Percentiles rank a stretch among this genome's conserved stretches.
phyloP scores from a whole-genome alignment of 2,329 filamentous ascomycete genomes.

The Alternaria ethzedia region DNA sequence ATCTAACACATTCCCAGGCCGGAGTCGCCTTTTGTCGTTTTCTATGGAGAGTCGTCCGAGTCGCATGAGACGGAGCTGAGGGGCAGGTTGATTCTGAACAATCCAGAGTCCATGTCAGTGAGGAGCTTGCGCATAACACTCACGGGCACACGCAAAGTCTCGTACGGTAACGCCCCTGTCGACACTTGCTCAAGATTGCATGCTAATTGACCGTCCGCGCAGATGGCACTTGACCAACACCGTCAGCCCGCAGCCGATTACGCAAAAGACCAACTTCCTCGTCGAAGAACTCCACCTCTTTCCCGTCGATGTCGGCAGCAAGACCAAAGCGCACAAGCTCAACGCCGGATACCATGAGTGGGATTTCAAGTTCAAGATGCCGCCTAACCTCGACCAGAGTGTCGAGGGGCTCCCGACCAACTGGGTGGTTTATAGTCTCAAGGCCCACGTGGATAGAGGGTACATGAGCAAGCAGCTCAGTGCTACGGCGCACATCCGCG shows the following conservation, averaged over 20 bases:
- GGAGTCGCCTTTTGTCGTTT: constrained; percentile 57
- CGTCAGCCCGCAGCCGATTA: constrained; percentile 51
- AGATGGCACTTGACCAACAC: constrained; percentile 49
- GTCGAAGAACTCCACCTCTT: constrained; percentile 54
- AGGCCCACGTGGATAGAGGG: constrained; percentile 84
- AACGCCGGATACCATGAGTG: constrained; percentile 58
- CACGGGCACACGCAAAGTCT: constrained; percentile 57
- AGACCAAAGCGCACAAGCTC: constrained; percentile 55
- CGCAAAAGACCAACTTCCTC: constrained; percentile 56
- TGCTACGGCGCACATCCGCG: constrained; percentile 69
- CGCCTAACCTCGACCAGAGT: constrained; percentile 71
- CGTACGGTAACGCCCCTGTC: constrained; percentile 37
- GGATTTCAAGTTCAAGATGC: constrained; percentile 58
- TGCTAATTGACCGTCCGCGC: constrained; percentile 19
- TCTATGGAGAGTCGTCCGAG: constrained; percentile 57
- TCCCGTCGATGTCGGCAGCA: constrained; percentile 47
- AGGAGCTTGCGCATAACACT: constrained; percentile 55
- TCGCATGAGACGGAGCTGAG: constrained; percentile 53
- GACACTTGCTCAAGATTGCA: not conserved
- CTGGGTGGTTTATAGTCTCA: constrained; percentile 87
- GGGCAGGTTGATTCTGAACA: constrained; percentile 55
- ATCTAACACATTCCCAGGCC: constrained; percentile 40
- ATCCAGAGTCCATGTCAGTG: constrained; percentile 56
- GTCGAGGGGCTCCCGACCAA: constrained; percentile 88
- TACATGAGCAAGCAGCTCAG: constrained; percentile 89